Conservation (phyloP, 257 asterid genomes). For the Linaria vulgaris region DNA sequence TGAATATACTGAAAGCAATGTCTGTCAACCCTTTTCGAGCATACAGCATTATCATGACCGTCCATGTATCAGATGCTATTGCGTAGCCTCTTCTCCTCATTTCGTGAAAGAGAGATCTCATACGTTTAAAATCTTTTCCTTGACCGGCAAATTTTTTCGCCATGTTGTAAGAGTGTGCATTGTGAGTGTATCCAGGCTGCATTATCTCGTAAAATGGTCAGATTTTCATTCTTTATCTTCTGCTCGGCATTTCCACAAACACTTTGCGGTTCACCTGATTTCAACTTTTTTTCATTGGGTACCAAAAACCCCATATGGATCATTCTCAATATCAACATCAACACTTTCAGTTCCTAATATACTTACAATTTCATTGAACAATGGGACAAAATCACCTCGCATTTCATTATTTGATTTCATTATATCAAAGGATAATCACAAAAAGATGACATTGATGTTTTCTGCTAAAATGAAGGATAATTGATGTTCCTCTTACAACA, state of each 20-base stretch:
- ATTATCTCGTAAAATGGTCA: constrained; percentile 22
- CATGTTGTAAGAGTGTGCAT: constrained; percentile 57
- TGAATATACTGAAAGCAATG: constrained; percentile 57
- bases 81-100: constrained; percentile 63
- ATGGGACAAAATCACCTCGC: constrained; percentile 42
- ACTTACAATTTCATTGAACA: constrained; percentile 67
- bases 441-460: constrained; percentile 25
- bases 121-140: constrained; percentile 73
- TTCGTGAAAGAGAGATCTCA: constrained; percentile 71
- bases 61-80: constrained; percentile 80
- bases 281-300: constrained; percentile 23
- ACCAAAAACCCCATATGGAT: constrained; percentile 26
- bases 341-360: constrained; percentile 52
- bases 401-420: constrained; percentile 32
- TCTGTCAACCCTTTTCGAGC: constrained; percentile 81
- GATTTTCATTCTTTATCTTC: constrained; percentile 19
- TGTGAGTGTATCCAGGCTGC: constrained; percentile 52
- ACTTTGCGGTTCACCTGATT: constrained; percentile 36
- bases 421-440: constrained; percentile 30
- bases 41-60: constrained; percentile 84
- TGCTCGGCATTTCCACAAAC: constrained; percentile 36
- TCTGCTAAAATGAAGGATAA: constrained; percentile 29
- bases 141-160: constrained; percentile 82
- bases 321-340: constrained; percentile 24
- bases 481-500: too few relatives aligned